phyloP scores from a whole-genome alignment of 495 filamentous ascomycete species.

The Eremomyces bilateralis region DNA sequence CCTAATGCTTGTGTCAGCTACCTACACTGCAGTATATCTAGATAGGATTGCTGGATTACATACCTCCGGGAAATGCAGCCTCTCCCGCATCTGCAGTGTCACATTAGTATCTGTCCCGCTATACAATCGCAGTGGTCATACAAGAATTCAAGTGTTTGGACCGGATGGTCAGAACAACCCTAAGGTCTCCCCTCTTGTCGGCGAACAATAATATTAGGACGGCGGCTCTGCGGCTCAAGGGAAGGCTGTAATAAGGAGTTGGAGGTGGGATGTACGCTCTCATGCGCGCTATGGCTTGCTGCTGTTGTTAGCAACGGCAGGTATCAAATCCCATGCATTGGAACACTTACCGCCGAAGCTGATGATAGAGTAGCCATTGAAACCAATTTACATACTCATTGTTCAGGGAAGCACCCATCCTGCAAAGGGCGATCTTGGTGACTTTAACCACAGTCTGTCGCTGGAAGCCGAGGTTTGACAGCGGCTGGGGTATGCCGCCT shows the following conservation, averaged over 20 bases:
- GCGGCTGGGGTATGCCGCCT: no score
- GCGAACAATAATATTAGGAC: slow-evolving; percentile 73
- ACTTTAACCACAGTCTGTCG: no score
- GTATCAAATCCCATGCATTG: not conserved
- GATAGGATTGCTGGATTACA: slow-evolving; percentile 7
- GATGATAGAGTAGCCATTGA: not conserved
- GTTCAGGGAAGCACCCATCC: no score
- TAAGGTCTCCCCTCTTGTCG: slow-evolving; percentile 50
- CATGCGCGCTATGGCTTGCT: slow-evolving; percentile 55
- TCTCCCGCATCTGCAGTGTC: slow-evolving; percentile 37
- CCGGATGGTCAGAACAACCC: slow-evolving; percentile 72
- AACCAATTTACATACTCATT: no score
- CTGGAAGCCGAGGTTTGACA: no score
- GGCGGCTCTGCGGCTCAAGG: slow-evolving; percentile 51
- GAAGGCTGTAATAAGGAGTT: slow-evolving; percentile 38
- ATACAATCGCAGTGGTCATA: slow-evolving; percentile 7
- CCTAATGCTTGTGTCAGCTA: slow-evolving; percentile 11
- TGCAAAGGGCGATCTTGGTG: no score
- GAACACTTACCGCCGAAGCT: not conserved
- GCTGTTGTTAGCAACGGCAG: not conserved
- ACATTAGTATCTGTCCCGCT: not conserved
- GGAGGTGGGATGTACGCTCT: slow-evolving; percentile 43
- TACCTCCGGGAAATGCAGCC: slow-evolving; percentile 71
- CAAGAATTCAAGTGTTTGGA: slow-evolving; percentile 48
- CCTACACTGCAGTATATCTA: not conserved